Evolutionary conservation across 225 moss, liverwort and hornwort species (phyloP), one percentile per base, ranked within the genome.

Genomic region (Pseudoscleropodium purum): DNA sequence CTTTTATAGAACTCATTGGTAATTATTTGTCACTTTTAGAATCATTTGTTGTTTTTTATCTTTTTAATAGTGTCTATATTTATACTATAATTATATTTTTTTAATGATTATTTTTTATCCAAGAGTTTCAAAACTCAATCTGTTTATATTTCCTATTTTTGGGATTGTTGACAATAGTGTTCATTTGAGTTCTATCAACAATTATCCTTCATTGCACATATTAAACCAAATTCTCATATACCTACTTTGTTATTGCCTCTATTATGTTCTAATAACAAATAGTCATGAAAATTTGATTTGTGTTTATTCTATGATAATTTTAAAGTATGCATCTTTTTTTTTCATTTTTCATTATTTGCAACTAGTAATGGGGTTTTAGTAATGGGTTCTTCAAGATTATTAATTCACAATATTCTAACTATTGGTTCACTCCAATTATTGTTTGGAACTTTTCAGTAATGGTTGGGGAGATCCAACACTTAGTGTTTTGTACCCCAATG

Each of bases 371-470:
- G n/a, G n/a, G n/a, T 0, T 33, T 4, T 49, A 20, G 7, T 47
- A 0, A 18, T 45, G 4, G 33, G 6, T 7, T 2, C 9, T 0
- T 4, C 0, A 0, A 3, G 10, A 45, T 17, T 10, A 29, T 6
- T 31, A 11, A 4, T 47, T 18, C 2, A 43, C 3, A 16, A 43
- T 29, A 11, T 11, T 18, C 2, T 10, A 72, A 41, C 8, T 41
- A 27, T 9, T 26, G 24, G 3, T 72, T 72, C 16, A 27, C 4
- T 1, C 5, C 26, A 41, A 41, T 5, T 30, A 18, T 47, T 75
- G 1, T 47, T 47, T 47, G 7, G 18, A 1, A 29, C 15, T 11
- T 47, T 18, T 30, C 8, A 47, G 11, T 6, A 47, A 47, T 47
- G 11, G 6, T 47, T 47, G 18, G 11, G 1, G 6, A 31, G 11